Base-by-base conservation (phyloP, 805 yeast species). In the Metschnikowia lochheadii region DNA sequence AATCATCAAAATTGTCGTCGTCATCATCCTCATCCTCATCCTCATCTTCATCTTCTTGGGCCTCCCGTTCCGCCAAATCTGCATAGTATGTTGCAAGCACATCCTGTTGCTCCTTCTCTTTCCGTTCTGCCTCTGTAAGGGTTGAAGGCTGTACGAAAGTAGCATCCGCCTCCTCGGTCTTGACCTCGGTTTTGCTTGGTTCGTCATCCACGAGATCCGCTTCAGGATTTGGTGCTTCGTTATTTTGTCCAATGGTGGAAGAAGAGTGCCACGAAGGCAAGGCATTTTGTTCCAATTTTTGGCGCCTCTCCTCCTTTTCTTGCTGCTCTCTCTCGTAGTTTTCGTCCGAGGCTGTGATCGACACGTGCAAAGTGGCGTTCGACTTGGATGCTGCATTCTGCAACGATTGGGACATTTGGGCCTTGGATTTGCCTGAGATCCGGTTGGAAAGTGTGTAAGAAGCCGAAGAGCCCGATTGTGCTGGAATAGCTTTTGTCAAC, bases 251-350 rank as follows among this genome's bases (percentile, higher is more conserved):
- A 57, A 92, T 92, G 0, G 99, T 91, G 63, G 92, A 83, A 58
- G 85, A 85, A 56, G 86, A 82, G 65, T 94, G 96, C 99, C 99
- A 94, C 29, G 94, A 85, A 6, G 99, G 99, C 57, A 94, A 76
- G 3, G 97, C 97, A 65, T 94, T 94, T 67, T 92, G 97, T 63
- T 87, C 85, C 66, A 91, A 76, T 57, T 81, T 77, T 66, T 79
- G 84, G 67, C 80, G 82, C 77, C 79, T 83, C 73, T 75, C 83
- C 65, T 87, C 85, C 63, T 80, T 73, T 58, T 83, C 83, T 63
- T 75, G 78, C 59, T 78, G 78, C 67, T 84, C 90, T 58, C 82
- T 79, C 63, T 79, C 83, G 57, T 79, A 77, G 53, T 82, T 82
- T 61, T 88, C 95, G 67, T 89, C 97, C 59, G 84, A 87, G 15